Percentiles rank a stretch among this genome's conserved stretches.
These are phyloP conservation scores for Ramularia endophylla DNA, from an alignment of 2,329 filamentous ascomycete species.

Conservation along the genomic window DNA sequence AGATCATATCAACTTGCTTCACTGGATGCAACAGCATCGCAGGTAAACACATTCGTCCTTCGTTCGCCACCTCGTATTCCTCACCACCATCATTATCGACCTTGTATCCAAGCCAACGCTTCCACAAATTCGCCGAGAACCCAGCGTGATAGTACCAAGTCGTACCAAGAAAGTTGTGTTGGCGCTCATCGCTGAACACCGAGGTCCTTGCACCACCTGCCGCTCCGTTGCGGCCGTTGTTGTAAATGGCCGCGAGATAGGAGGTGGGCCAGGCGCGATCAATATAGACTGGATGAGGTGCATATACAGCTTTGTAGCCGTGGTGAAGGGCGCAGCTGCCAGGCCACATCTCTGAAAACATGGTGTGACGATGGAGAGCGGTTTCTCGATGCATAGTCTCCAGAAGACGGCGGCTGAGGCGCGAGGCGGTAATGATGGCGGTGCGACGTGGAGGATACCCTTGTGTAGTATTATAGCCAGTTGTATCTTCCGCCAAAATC, in stretches of 20 bases:
- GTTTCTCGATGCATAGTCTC: constrained; percentile 71
- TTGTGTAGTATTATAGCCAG: constrained; percentile 55
- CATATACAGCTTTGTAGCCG: constrained; percentile 69
- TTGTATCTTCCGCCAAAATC: constrained; percentile 65
- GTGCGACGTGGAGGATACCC: constrained; percentile 60
- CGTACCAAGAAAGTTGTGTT: constrained; percentile 49
- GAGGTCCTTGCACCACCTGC: constrained; percentile 43
- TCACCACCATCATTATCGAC: constrained; percentile 47
- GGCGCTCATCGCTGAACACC: constrained; percentile 46
- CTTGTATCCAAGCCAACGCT: constrained; percentile 50
- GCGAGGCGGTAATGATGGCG: constrained; percentile 65
- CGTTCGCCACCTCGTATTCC: constrained; percentile 36
- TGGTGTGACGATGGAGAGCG: constrained; percentile 60
- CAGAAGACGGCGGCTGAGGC: constrained; percentile 61
- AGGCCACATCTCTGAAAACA: constrained; percentile 78
- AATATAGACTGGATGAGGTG: constrained; percentile 52
- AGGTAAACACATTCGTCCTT: constrained; percentile 46
- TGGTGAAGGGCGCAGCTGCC: constrained; percentile 65
- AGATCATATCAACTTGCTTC: constrained; percentile 45
- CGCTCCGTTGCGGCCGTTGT: constrained; percentile 49
- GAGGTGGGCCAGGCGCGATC: constrained; percentile 51
- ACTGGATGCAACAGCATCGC: constrained; percentile 46
- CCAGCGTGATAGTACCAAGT: constrained; percentile 52
- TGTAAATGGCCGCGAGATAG: constrained; percentile 51
- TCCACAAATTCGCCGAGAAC: constrained; percentile 50